Conservation (phyloP, 2,329 filamentous ascomycete species). For the Rhexocercosporidium sp. region DNA sequence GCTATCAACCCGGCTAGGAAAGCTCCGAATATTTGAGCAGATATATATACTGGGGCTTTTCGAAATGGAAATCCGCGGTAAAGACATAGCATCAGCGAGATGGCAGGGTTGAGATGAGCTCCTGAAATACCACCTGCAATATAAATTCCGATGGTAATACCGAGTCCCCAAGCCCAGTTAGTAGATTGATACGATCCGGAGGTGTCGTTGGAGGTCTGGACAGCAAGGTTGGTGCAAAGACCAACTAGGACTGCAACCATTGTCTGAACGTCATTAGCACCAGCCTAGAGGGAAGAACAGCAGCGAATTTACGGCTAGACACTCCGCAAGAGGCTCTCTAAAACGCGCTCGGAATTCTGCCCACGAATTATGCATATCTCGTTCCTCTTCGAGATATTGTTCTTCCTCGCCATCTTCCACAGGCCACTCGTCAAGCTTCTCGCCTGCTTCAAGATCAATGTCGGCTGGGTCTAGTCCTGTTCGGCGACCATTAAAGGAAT, state of each 20-base stretch:
- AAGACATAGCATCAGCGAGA: constrained; percentile 52
- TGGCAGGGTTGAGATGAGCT: constrained; percentile 51
- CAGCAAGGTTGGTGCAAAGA: constrained; percentile 54
- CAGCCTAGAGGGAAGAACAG: neutral
- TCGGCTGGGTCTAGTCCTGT: neutral
- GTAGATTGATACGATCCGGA: constrained; percentile 49
- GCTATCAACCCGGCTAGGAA: constrained; percentile 55
- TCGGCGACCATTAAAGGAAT: neutral
- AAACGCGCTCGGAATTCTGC: too few relatives aligned
- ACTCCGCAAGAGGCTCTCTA: constrained; percentile 58
- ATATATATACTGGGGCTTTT: constrained; percentile 55
- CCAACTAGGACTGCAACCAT: constrained; percentile 38
- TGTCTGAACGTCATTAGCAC: neutral
- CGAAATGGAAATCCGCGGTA: constrained; percentile 58
- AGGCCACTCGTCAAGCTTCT: neutral
- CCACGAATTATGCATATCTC: too few relatives aligned
- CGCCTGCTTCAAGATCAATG: constrained; percentile 5
- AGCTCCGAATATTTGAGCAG: constrained; percentile 57
- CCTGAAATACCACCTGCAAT: constrained; percentile 54
- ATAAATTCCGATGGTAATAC: constrained; percentile 56
- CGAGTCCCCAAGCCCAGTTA: constrained; percentile 57
- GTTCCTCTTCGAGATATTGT: too few relatives aligned
- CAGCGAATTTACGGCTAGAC: constrained; percentile 49
- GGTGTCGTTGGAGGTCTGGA: constrained; percentile 36
- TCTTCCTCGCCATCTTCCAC: too few relatives aligned